phyloP scores from a whole-genome alignment of 345 rosid species.

The Corymbia maculata region DNA sequence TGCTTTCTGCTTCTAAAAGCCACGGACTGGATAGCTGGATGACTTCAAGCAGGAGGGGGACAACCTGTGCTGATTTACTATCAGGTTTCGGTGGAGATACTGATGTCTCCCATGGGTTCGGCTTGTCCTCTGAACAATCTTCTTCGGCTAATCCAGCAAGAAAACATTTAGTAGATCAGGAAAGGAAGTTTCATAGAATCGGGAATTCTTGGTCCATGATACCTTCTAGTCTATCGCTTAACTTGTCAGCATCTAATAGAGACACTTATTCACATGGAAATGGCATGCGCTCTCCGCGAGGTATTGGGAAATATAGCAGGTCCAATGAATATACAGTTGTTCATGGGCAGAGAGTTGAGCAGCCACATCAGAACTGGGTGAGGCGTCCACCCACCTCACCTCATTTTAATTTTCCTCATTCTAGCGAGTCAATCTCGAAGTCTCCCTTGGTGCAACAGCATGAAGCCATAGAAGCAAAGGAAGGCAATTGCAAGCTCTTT shows the following conservation, averaged over 20 bases:
- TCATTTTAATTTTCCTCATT: constrained; percentile 18
- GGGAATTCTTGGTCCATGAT: constrained; percentile 39
- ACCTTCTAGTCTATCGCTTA: constrained; percentile 40
- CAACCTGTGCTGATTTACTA: constrained; percentile 50
- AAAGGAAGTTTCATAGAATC: constrained; percentile 31
- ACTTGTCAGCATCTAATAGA: constrained; percentile 22
- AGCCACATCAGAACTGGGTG: constrained; percentile 43
- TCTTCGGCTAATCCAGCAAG: constrained; percentile 10
- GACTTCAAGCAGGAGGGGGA: constrained; percentile 36
- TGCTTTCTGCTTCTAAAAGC: constrained; percentile 35
- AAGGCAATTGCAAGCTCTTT: constrained; percentile 61
- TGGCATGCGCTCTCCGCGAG: constrained; percentile 26
- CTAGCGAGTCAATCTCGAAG: constrained; percentile 25
- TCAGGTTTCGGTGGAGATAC: constrained; percentile 44
- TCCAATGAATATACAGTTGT: constrained; percentile 29
- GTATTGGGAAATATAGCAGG: constrained; percentile 20
- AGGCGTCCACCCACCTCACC: constrained; percentile 32
- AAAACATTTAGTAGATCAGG: constrained; percentile 28
- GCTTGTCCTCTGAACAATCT: constrained; percentile 28
- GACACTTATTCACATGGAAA: constrained; percentile 17
- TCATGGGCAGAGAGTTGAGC: constrained; percentile 30
- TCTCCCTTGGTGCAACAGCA: constrained; percentile 19
- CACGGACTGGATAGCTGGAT: constrained; percentile 44
- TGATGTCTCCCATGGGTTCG: constrained; percentile 25
- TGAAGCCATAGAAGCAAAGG: constrained; percentile 29